Evolutionary conservation across 495 filamentous ascomycete species (phyloP).

Genomic region (Aspergillus saccharolyticus): DNA sequence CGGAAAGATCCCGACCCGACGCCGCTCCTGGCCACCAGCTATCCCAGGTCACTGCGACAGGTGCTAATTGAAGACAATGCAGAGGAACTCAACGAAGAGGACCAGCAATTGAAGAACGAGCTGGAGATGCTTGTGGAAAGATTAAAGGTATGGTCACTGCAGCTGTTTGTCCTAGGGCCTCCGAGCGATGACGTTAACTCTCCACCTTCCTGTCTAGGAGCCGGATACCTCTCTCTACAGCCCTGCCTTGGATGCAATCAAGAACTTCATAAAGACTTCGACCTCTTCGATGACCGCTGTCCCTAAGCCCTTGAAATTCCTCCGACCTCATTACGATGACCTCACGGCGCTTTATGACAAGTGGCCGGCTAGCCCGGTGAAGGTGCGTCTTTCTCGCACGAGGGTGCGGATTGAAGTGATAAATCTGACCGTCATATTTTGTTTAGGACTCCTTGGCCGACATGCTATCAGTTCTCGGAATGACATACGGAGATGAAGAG

Average conservation of each 20-base stretch:
- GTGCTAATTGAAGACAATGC: conserved; percentile 18
- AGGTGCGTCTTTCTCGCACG: conserved; percentile 44
- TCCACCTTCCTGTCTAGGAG: conserved; percentile 54
- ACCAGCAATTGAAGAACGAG: conserved; percentile 95
- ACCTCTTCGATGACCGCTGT: conserved; percentile 99
- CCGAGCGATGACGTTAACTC: conserved; percentile 22
- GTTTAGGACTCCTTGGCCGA: conserved; percentile 76
- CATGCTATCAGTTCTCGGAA: conserved; percentile 93
- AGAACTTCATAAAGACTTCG: conserved; percentile 95
- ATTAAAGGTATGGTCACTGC: conserved; percentile 61
- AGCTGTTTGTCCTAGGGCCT: not conserved
- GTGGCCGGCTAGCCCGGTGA: conserved; percentile 79
- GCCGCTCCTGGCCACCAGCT: not conserved
- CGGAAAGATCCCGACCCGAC: not conserved
- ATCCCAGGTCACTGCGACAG: not conserved
- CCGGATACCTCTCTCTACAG: conserved; percentile 83
- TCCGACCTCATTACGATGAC: conserved; percentile 89
- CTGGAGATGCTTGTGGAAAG: conserved; percentile 98
- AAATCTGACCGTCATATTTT: not conserved
- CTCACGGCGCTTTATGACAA: conserved; percentile 80
- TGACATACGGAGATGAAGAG: conserved; percentile 98
- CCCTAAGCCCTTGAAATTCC: conserved; percentile 95
- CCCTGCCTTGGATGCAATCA: conserved; percentile 88
- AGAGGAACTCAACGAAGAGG: conserved; percentile 95
- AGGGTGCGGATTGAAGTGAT: not conserved